These are phyloP conservation scores for Arthroderma uncinatum DNA, from an alignment of 2,329 filamentous ascomycete species.

Conservation along the genomic window DNA sequence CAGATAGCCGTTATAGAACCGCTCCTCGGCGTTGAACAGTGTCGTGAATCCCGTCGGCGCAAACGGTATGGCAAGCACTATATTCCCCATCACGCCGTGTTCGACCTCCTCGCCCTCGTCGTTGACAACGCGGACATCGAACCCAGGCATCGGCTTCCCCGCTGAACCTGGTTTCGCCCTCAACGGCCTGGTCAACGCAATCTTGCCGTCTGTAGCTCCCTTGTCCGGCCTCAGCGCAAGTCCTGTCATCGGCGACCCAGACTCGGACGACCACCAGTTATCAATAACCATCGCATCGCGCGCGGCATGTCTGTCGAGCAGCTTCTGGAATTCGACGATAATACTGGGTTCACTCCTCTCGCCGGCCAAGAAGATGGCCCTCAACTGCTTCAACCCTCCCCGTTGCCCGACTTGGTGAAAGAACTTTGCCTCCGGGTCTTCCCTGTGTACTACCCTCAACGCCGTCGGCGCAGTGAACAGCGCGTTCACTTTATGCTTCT, in stretches of 20 bases:
- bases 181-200: slow-evolving; percentile 38
- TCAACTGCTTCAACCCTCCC: slow-evolving; percentile 60
- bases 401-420: slow-evolving; percentile 53
- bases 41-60: slow-evolving; percentile 78
- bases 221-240: slow-evolving; percentile 53
- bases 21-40: slow-evolving; percentile 72
- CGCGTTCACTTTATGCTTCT: slow-evolving; percentile 73
- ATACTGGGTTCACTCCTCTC: slow-evolving; percentile 84
- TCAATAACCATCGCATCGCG: slow-evolving; percentile 53
- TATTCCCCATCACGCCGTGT: slow-evolving; percentile 76
- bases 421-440: slow-evolving; percentile 63
- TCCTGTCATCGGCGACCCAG: slow-evolving; percentile 57
- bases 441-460: slow-evolving; percentile 72
- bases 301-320: slow-evolving; percentile 57
- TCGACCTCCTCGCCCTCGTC: slow-evolving; percentile 63
- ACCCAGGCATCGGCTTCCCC: slow-evolving; percentile 83
- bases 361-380: slow-evolving; percentile 72
- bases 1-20: slow-evolving; percentile 77
- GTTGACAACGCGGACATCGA: slow-evolving; percentile 74
- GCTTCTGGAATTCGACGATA: slow-evolving; percentile 64
- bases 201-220: slow-evolving; percentile 43
- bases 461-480: slow-evolving; percentile 83
- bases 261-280: slow-evolving; percentile 66
- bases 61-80: slow-evolving; percentile 70
- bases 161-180: slow-evolving; percentile 65